Conservation (phyloP, 257 asterid genomes). For the Solanum lycopersicoides region DNA sequence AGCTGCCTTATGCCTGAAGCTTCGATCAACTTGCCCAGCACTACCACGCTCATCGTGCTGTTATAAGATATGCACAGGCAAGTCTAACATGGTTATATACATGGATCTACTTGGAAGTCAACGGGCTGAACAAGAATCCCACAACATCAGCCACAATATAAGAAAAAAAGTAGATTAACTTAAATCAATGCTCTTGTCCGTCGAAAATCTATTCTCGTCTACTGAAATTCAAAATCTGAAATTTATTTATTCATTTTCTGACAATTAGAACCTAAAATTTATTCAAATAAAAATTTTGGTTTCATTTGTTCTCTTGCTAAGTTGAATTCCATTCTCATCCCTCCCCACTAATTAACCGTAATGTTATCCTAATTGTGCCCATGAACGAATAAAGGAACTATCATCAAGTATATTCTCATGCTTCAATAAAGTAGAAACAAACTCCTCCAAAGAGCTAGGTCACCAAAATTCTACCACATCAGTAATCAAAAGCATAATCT, state of each 20-base stretch:
- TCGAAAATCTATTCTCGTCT: not conserved
- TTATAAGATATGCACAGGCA: constrained; percentile 81
- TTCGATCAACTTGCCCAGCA: constrained; percentile 60
- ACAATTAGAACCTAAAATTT: not conserved
- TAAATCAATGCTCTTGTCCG: not conserved
- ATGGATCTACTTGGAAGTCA: constrained; percentile 42
- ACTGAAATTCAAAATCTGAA: not conserved
- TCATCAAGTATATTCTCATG: not conserved
- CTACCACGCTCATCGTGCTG: constrained; percentile 89
- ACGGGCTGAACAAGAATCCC: constrained; percentile 43
- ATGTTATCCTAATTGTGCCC: not conserved
- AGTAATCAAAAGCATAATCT: not conserved
- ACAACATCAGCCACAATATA: constrained; percentile 21
- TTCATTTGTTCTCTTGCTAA: not conserved
- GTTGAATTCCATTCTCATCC: not conserved
- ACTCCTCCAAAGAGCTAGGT: not conserved
- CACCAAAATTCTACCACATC: not conserved
- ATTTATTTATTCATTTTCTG: not conserved
- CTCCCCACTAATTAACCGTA: not conserved
- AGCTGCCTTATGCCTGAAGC: constrained; percentile 37
- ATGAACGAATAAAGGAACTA: not conserved
- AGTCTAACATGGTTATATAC: constrained; percentile 73
- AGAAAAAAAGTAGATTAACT: not conserved
- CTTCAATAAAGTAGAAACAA: not conserved
- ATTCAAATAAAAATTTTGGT: not conserved